Evolutionary conservation across 495 filamentous ascomycete genomes (phyloP), one percentile per base, ranked within the genome.

Genomic region (Copromyces sp.): DNA sequence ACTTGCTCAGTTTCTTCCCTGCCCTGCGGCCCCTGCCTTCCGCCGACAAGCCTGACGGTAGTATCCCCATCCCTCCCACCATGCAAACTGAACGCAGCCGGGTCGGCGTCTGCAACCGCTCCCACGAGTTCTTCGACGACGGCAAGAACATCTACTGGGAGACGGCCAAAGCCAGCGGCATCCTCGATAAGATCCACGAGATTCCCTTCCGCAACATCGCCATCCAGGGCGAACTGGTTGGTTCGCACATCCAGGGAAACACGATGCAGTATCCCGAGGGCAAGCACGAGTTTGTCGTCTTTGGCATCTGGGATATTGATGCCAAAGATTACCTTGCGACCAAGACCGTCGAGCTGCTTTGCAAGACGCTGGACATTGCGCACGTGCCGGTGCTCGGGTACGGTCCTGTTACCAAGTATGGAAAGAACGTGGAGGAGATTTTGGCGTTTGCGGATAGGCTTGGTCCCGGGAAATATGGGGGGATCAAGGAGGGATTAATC

Each of bases 251-350:
- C 59, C 32, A 69, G 68, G 47, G 70, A 11, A 79, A 78, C 65
- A 75, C 71, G 11, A 73, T 76, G 74, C 41, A 70, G 3, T 75
- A 72, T 20, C 70, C 74, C 70, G 53, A 72, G 32, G 75, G 72
- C 9, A 24, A 68, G 8, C 53, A 79, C 70, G 68, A 75, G 38
- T 79, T 77, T 20, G 20, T 76, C 44, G 73, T 75, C 3, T 79
- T 79, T 20, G 72, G 38, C 37, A 72, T 78, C 29, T 78, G 69
- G 42, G 69, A 79, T 69, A 71, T 79, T 20, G 76, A 77, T 69
- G 70, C 6, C 45, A 69, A 41, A 9, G 17, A 47, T 9, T 73
- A 74, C 14, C 29, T 78, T 0, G 37, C 16, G 11, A 68, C 69
- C 16, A n/a, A 71, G 12, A n/a, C 68, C 9, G 39, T 68, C 3